Conservation (phyloP, 2,329 filamentous ascomycete genomes). For the Fusarium nematophilum region DNA sequence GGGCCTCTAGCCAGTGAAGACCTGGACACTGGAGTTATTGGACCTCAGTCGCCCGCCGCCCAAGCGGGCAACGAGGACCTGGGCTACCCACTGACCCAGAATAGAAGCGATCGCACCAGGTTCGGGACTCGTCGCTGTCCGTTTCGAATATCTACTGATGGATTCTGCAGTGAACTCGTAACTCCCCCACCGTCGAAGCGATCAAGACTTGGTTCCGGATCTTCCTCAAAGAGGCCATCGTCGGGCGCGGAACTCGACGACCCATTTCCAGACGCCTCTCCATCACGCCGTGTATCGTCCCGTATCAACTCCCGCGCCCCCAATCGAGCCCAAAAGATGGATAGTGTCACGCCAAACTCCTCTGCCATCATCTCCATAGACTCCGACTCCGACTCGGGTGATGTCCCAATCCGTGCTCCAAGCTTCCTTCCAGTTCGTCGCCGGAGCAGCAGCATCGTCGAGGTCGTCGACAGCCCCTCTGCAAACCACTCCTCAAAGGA, state of each 20-base stretch:
- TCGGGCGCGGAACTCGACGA: conserved; percentile 25
- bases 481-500: conserved; percentile 4
- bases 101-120: conserved; percentile 33
- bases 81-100: conserved; percentile 26
- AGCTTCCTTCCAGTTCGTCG: not conserved
- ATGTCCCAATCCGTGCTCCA: conserved; percentile 6
- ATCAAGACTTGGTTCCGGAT: conserved; percentile 42
- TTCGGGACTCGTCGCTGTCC: conserved; percentile 17
- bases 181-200: conserved; percentile 55
- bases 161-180: conserved; percentile 45
- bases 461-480: conserved; percentile 13
- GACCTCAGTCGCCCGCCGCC: not conserved
- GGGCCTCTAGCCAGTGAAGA: conserved; percentile 1
- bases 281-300: conserved; percentile 30
- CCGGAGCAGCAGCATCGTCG: conserved; percentile 26
- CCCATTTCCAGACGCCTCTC: conserved; percentile 36
- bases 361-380: conserved; percentile 47
- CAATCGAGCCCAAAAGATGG: conserved; percentile 14
- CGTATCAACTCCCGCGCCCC: conserved; percentile 13
- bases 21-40: not conserved
- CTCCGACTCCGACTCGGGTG: conserved; percentile 46
- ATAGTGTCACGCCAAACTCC: conserved; percentile 2
- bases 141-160: conserved; percentile 22
- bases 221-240: conserved; percentile 32
- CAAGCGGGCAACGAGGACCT: not conserved